Evolutionary conservation across 2,329 filamentous ascomycete species (phyloP).

Genomic region (Fusarium miscanthi): DNA sequence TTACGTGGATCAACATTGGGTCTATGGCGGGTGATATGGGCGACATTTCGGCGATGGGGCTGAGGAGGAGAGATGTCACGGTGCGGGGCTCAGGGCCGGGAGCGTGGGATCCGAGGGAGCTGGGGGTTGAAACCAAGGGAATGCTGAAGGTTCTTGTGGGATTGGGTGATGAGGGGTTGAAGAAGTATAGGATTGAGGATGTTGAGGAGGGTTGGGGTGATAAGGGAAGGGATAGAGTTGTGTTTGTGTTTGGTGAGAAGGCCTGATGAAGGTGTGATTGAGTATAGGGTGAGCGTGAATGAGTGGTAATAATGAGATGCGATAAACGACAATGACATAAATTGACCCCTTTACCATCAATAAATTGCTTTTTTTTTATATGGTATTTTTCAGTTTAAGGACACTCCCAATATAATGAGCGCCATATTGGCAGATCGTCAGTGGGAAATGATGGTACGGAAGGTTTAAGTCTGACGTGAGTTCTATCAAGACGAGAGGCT

Average conservation of each 20-base stretch:
- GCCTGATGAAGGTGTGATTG: neutral
- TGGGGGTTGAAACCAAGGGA: conserved; percentile 33
- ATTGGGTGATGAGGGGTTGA: conserved; percentile 34
- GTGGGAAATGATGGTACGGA: too few species aligned
- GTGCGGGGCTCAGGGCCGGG: conserved; percentile 60
- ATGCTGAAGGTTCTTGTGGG: conserved; percentile 45
- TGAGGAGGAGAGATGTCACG: conserved; percentile 62
- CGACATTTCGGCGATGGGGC: conserved; percentile 54
- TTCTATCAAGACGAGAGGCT: too few species aligned
- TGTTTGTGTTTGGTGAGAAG: conserved; percentile 45
- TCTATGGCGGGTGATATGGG: conserved; percentile 54
- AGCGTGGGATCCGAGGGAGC: conserved; percentile 51
- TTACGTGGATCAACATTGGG: conserved; percentile 66
- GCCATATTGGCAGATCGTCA: too few species aligned
- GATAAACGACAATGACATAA: neutral
- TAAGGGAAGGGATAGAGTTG: conserved; percentile 42
- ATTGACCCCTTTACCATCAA: neutral
- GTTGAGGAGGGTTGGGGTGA: conserved; percentile 44
- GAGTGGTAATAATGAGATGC: neutral
- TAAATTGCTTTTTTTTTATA: too few species aligned
- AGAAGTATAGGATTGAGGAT: conserved; percentile 39
- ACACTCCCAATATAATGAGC: too few species aligned
- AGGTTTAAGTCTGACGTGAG: too few species aligned
- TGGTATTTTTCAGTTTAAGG: neutral
- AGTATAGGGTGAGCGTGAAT: neutral